These are phyloP conservation scores for Globisporangium polare DNA, from an alignment of 352 stramenopile genomes.

Conservation along the genomic window DNA sequence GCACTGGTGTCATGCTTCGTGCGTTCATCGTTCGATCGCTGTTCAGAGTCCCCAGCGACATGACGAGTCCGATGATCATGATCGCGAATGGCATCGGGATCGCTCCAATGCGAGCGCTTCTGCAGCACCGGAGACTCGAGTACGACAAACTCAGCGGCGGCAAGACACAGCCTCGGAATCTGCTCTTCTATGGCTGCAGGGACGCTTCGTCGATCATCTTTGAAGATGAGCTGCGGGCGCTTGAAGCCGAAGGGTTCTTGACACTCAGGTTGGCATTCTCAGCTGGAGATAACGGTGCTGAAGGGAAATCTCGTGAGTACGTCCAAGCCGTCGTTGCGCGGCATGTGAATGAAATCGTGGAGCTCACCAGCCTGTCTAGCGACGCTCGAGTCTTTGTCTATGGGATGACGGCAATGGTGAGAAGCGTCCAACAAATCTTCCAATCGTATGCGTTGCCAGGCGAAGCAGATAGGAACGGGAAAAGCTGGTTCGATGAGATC, in stretches of 20 bases:
- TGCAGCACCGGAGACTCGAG: constrained; percentile 30
- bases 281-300: not conserved
- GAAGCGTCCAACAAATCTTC: constrained; percentile 9
- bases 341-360: constrained; percentile 16
- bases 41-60: constrained; percentile 85
- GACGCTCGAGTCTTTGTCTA: constrained; percentile 12
- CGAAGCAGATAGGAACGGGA: not conserved
- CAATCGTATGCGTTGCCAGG: not conserved
- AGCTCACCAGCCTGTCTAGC: not conserved
- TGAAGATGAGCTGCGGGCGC: constrained; percentile 24
- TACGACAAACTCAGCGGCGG: not conserved
- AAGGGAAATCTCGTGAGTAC: constrained; percentile 9
- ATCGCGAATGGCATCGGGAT: constrained; percentile 93
- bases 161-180: constrained; percentile 13
- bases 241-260: constrained; percentile 28
- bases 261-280: constrained; percentile 27
- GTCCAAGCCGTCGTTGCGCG: constrained; percentile 24
- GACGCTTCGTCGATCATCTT: constrained; percentile 32
- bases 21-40: constrained; percentile 87
- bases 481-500: constrained; percentile 12
- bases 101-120: constrained; percentile 65
- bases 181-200: constrained; percentile 30
- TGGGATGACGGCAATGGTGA: constrained; percentile 7
- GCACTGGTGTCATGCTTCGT: constrained; percentile 73
- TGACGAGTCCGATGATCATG: constrained; percentile 79